Evolutionary conservation across 352 stramenopile species (phyloP), one percentile per base, ranked within the genome.

Genomic region (Phytophthora boehmeriae): DNA sequence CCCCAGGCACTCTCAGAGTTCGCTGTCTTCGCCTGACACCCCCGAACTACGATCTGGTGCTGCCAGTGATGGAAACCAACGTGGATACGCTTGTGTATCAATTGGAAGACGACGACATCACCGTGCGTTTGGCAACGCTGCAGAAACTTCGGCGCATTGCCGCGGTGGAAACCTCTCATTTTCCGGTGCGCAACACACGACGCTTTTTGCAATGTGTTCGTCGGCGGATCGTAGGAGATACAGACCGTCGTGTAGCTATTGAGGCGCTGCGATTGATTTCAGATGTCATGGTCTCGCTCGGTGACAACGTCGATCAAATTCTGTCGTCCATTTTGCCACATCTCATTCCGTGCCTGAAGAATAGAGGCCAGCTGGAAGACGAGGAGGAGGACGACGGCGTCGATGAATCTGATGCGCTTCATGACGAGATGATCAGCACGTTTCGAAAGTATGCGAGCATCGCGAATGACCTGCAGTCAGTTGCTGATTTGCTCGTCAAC

Each of bases 21-120:
- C 38, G 36, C 35, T 44, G 52, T 46, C 39, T 17, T 48, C 52
- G 48, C 53, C 41, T 64, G 53, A 68, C 63, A 41, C 30, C 48
- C 23, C 5, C 27, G 20, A 30, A 60, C 16, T 54, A 47, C 34
- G 27, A 66, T 36, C 32, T 28, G n/a, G 41, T 45, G 34, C 25
- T 43, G 44, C 38, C 28, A 54, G 19, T 54, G 25, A 88, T 85
- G 72, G 76, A 83, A 43, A 65, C 55, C 19, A 87, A 66, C 30
- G 84, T 91, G 32, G 82, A 92, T 51, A 89, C 82, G 25, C 68
- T 93, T 14, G 82, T 92, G 44, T 88, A 89, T 57, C 82, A 92
- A 66, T 59, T 93, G n/a, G 84, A 92, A 67, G 82, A 92, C 57
- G 80, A 90, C 19, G 79, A 92, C 51, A 56, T 66, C 9, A 54